These are phyloP conservation scores for Canavalia ensiformis DNA, from an alignment of 306 rosid species.

Conservation along the genomic window DNA sequence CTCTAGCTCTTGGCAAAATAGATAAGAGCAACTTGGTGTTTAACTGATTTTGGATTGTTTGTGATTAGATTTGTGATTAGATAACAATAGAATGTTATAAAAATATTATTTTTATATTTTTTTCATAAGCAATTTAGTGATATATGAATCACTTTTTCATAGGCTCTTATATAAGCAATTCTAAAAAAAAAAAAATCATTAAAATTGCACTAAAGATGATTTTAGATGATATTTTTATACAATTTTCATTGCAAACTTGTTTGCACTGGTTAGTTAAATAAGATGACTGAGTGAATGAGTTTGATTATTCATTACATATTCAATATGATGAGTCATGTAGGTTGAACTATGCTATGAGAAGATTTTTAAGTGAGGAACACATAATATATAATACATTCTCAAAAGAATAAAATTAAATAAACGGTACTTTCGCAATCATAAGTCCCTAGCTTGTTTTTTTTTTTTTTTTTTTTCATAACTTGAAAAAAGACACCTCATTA, in stretches of 20 bases:
- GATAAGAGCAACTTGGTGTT: no score
- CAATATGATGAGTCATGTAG: not conserved
- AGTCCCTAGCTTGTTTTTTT: conserved; percentile 29
- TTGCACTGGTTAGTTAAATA: conserved; percentile 30
- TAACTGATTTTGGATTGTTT: no score
- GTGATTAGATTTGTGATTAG: no score
- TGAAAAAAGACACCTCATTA: conserved; percentile 18
- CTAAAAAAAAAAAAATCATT: no score
- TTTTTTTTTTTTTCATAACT: not conserved
- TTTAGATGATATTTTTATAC: not conserved
- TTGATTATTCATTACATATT: not conserved
- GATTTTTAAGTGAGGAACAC: conserved; percentile 28
- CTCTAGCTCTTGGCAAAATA: not conserved
- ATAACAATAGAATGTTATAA: no score
- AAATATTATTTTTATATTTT: no score
- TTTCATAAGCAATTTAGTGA: no score
- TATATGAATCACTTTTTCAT: no score
- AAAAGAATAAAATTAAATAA: conserved; percentile 39
- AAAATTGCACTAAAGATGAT: not conserved
- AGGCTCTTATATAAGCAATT: no score
- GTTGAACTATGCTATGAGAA: not conserved
- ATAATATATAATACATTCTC: not conserved
- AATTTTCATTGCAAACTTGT: not conserved
- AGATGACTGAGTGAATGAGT: conserved; percentile 21
- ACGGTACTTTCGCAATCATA: conserved; percentile 35